Evolutionary conservation across 78 protist species (phyloP).

Genomic region (Monosiga brevicollis): DNA sequence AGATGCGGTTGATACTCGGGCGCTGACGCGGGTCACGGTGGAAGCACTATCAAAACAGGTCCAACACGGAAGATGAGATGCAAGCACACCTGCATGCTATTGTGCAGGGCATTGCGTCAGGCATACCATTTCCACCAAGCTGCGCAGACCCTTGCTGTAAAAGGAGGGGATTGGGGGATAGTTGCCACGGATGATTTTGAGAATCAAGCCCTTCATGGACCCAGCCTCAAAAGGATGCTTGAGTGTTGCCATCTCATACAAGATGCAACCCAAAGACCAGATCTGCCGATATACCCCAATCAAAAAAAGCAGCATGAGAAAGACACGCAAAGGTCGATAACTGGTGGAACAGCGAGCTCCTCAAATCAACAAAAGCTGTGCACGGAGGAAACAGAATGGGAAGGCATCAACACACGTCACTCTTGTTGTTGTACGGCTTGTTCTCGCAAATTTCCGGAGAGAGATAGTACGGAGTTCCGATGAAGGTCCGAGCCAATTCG

Average conservation of each 20-base stretch:
- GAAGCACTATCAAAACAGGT: too few relatives aligned
- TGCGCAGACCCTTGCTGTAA: constrained; percentile 17
- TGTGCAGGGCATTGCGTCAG: too few relatives aligned
- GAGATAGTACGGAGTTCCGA: constrained; percentile 90
- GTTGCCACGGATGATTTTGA: constrained; percentile 72
- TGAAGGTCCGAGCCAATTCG: constrained; percentile 57
- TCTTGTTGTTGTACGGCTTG: constrained; percentile 58
- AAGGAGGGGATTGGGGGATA: constrained; percentile 69
- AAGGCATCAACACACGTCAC: constrained; percentile 81
- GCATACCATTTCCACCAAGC: constrained; percentile 41
- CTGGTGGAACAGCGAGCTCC: too few relatives aligned
- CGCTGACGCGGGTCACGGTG: constrained; percentile 46
- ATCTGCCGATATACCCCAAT: too few relatives aligned
- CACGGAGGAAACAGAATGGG: too few relatives aligned
- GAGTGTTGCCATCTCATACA: constrained; percentile 75
- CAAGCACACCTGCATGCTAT: too few relatives aligned
- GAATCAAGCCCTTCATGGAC: constrained; percentile 55
- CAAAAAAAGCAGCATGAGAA: too few relatives aligned
- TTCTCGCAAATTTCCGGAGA: constrained; percentile 80
- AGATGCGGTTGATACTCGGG: constrained; percentile 49
- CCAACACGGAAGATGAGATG: too few relatives aligned
- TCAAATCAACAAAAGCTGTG: too few relatives aligned
- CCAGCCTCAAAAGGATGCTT: constrained; percentile 78
- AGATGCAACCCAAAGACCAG: constrained; percentile 39
- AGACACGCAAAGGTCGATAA: too few relatives aligned